Conservation (phyloP, 495 filamentous ascomycete genomes). For the Penicillium mononematosum region DNA sequence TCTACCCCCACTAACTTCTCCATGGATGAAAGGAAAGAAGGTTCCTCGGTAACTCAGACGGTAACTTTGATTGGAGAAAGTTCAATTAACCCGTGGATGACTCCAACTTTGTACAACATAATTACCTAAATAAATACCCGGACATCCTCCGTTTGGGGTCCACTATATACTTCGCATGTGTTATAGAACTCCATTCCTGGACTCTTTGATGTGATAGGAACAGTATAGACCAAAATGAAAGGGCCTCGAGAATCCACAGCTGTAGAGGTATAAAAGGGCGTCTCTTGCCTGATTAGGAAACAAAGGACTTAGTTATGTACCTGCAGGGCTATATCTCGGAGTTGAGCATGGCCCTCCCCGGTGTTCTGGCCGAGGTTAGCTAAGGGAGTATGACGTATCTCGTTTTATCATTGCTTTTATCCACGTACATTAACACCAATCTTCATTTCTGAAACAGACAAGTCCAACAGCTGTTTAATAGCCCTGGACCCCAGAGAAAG, state of each 20-base stretch:
- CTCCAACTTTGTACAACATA: background rate
- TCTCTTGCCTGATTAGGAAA: too few relatives aligned
- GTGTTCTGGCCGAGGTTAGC: background rate
- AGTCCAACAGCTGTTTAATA: background rate
- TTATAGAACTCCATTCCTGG: too few relatives aligned
- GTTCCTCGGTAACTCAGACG: background rate
- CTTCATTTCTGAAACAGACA: background rate
- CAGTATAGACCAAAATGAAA: too few relatives aligned
- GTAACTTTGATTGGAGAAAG: background rate
- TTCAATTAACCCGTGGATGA: background rate
- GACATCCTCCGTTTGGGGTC: background rate
- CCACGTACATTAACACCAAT: background rate
- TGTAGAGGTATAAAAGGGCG: too few relatives aligned
- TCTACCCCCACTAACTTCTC: conserved; percentile 5
- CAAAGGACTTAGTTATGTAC: too few relatives aligned
- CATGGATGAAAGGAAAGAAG: background rate
- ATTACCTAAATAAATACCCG: background rate
- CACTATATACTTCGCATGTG: background rate
- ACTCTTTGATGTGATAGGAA: too few relatives aligned
- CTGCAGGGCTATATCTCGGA: background rate
- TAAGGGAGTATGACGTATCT: background rate
- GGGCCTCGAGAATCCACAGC: too few relatives aligned
- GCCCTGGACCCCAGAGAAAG: too few relatives aligned
- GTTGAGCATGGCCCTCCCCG: background rate
- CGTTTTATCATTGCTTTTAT: too few relatives aligned